These are phyloP conservation scores for Lactarius hatsudake DNA, from an alignment of 768 basidiomycete species.

Conservation along the genomic window DNA sequence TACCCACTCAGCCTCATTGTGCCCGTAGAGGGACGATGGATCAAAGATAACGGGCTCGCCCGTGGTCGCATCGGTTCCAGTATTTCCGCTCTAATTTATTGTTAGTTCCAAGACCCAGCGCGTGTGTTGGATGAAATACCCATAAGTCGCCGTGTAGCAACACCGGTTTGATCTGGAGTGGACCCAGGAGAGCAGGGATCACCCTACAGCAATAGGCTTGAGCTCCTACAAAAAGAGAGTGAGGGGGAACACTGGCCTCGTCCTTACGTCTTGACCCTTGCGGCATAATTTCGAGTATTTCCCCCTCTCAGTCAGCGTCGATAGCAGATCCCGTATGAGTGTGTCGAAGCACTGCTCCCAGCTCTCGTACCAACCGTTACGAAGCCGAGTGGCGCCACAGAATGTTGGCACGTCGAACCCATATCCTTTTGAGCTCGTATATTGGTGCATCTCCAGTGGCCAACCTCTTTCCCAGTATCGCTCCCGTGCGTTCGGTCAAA, in stretches of 20 bases:
- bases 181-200: constrained; percentile 65
- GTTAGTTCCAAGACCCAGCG: neutral
- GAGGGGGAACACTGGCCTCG: constrained; percentile 36
- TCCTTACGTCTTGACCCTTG: constrained; percentile 51
- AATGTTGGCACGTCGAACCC: constrained; percentile 75
- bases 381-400: constrained; percentile 67
- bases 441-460: constrained; percentile 64
- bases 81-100: constrained; percentile 62
- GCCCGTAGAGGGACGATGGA: constrained; percentile 76
- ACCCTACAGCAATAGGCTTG: constrained; percentile 43
- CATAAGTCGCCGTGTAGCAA: constrained; percentile 80
- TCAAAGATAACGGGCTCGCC: constrained; percentile 71
- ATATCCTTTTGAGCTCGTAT: constrained; percentile 53
- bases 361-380: constrained; percentile 68
- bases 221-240: neutral
- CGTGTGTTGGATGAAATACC: constrained; percentile 42
- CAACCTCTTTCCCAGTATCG: constrained; percentile 54
- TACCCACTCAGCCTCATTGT: constrained; percentile 77
- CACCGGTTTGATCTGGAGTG: constrained; percentile 59
- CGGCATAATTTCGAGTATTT: constrained; percentile 45
- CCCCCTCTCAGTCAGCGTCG: constrained; percentile 43
- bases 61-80: constrained; percentile 52
- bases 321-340: constrained; percentile 58
- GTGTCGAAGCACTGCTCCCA: constrained; percentile 70
- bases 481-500: constrained; percentile 47